Evolutionary conservation across 495 filamentous ascomycete genomes (phyloP).

Genomic region (Xylaria longipes): DNA sequence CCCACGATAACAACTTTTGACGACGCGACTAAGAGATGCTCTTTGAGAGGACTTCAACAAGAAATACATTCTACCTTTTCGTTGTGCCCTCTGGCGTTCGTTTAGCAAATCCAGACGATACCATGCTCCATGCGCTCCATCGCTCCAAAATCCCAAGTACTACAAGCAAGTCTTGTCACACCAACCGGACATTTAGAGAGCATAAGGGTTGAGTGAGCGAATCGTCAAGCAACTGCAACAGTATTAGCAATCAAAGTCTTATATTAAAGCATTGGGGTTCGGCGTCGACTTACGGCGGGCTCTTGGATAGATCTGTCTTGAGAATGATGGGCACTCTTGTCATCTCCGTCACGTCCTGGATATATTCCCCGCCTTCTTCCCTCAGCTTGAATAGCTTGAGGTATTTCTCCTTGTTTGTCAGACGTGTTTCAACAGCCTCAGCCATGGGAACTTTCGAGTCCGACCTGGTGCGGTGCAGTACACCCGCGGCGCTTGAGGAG

Average conservation of each 20-base stretch:
- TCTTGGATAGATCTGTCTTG: slow-evolving; percentile 98
- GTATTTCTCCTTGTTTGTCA: slow-evolving; percentile 96
- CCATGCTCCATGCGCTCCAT: slow-evolving; percentile 25
- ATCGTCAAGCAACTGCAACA: slow-evolving; percentile 87
- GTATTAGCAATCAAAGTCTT: slow-evolving; percentile 42
- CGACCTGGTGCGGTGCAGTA: slow-evolving; percentile 86
- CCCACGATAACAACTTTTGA: slow-evolving; percentile 19
- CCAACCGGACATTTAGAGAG: slow-evolving; percentile 63
- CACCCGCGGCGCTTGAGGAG: slow-evolving; percentile 67
- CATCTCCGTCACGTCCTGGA: slow-evolving; percentile 98
- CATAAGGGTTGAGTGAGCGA: slow-evolving; percentile 95
- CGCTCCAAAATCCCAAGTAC: slow-evolving; percentile 25
- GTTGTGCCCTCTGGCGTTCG: slow-evolving; percentile 7
- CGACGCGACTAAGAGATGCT: slow-evolving; percentile 12
- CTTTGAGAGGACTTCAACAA: slow-evolving; percentile 5
- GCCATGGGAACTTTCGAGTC: slow-evolving; percentile 86
- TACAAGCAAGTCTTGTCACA: slow-evolving; percentile 26
- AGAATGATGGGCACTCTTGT: slow-evolving; percentile 93
- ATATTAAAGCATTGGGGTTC: background rate
- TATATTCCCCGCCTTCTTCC: slow-evolving; percentile 93
- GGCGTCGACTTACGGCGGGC: slow-evolving; percentile 82
- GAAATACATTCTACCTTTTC: slow-evolving; percentile 25
- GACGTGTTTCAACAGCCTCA: slow-evolving; percentile 73
- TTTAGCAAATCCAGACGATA: slow-evolving; percentile 30
- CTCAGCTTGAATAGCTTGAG: slow-evolving; percentile 85